These are phyloP conservation scores for Nicotiana noctiflora DNA, from an alignment of 257 asterid genomes.

Conservation along the genomic window DNA sequence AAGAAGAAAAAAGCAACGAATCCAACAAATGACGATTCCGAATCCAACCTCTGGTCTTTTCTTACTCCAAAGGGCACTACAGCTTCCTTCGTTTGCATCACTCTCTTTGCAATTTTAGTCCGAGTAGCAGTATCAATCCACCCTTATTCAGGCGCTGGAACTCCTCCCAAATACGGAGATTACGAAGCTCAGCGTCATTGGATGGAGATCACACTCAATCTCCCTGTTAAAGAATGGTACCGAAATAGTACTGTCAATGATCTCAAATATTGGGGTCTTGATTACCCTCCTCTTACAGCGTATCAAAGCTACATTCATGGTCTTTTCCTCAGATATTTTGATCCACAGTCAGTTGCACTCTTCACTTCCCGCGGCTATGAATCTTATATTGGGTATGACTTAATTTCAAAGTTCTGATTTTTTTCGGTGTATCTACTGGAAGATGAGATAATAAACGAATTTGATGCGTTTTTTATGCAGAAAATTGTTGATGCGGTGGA, in stretches of 20 bases:
- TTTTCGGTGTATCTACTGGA: background rate
- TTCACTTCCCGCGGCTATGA: slow-evolving; percentile 72
- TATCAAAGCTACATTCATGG: slow-evolving; percentile 91
- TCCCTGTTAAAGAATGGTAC: slow-evolving; percentile 80
- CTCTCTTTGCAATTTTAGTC: slow-evolving; percentile 70
- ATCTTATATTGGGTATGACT: slow-evolving; percentile 71
- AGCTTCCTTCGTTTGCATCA: slow-evolving; percentile 54
- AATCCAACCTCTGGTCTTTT: slow-evolving; percentile 41
- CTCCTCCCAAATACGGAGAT: slow-evolving; percentile 86
- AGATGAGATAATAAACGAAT: background rate
- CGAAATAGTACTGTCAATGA: slow-evolving; percentile 63
- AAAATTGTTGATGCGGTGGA: slow-evolving; percentile 99
- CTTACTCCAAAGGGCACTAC: slow-evolving; percentile 28
- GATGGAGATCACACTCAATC: slow-evolving; percentile 92
- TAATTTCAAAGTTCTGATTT: slow-evolving; percentile 12
- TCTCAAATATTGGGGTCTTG: slow-evolving; percentile 90
- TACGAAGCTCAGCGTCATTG: slow-evolving; percentile 99
- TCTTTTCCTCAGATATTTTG: slow-evolving; percentile 42
- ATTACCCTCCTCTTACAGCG: slow-evolving; percentile 91
- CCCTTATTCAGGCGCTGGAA: slow-evolving; percentile 84
- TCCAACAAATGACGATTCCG: slow-evolving; percentile 10
- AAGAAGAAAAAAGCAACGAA: slow-evolving; percentile 21
- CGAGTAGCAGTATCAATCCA: slow-evolving; percentile 70
- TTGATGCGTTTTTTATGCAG: slow-evolving; percentile 43
- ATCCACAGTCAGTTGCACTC: slow-evolving; percentile 67